Percentiles rank a stretch among this genome's conserved stretches.
These are phyloP conservation scores for Sonneratia alba DNA, from an alignment of 345 rosid species.

Conservation along the genomic window DNA sequence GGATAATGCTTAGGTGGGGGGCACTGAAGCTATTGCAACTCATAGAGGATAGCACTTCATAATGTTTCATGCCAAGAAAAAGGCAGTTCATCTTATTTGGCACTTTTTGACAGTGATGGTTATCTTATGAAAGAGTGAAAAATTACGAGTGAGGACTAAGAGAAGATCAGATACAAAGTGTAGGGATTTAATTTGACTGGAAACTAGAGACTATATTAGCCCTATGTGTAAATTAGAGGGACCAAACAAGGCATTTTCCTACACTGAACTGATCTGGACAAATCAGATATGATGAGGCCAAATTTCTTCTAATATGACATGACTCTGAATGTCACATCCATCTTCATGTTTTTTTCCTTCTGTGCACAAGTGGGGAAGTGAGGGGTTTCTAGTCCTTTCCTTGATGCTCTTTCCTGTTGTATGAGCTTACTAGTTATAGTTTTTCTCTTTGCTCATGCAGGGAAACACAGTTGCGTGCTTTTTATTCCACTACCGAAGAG, in stretches of 20 bases:
- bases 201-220: not conserved
- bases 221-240: not conserved
- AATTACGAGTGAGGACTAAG: not conserved
- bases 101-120: not conserved
- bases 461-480: constrained; percentile 88
- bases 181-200: not conserved
- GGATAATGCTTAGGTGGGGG: constrained; percentile 91
- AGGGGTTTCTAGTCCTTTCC: not conserved
- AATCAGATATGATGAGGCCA: not conserved
- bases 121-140: not conserved
- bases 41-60: not conserved
- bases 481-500: constrained; percentile 95
- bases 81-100: not conserved
- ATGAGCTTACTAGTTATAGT: not conserved
- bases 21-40: constrained; percentile 4
- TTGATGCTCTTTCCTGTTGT: not conserved
- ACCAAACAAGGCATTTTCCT: not conserved
- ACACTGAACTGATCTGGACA: not conserved
- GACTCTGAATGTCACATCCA: not conserved
- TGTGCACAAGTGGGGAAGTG: not conserved
- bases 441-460: constrained; percentile 28
- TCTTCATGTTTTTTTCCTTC: not conserved
- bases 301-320: not conserved
- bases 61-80: not conserved
- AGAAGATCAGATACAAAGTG: not conserved